These are phyloP conservation scores for Spinacia oleracea DNA, from an alignment of 179 eudicot species.

Conservation along the genomic window DNA sequence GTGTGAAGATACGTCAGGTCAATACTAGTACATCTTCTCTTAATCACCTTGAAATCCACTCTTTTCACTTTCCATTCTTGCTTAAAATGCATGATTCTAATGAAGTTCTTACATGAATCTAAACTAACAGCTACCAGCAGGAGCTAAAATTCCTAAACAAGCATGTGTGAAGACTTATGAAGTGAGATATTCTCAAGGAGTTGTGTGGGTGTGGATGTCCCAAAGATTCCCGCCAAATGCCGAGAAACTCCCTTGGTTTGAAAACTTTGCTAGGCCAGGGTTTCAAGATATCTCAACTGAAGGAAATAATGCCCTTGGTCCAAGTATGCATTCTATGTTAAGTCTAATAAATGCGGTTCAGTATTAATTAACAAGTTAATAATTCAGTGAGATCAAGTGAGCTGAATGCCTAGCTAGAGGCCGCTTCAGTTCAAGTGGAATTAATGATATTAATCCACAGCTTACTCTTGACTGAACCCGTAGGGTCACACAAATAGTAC, in stretches of 20 bases:
- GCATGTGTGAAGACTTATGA: conserved; percentile 76
- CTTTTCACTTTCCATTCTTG: neutral
- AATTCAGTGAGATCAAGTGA: too few relatives aligned
- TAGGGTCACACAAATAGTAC: too few relatives aligned
- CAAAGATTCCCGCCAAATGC: conserved; percentile 59
- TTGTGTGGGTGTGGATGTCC: conserved; percentile 98
- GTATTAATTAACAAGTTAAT: too few relatives aligned
- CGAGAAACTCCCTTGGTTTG: conserved; percentile 81
- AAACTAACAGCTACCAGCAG: conserved; percentile 59
- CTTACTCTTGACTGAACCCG: too few relatives aligned
- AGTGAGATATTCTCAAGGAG: conserved; percentile 87
- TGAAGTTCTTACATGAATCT: conserved; percentile 7
- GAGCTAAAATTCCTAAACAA: conserved; percentile 80
- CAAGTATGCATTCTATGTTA: too few relatives aligned
- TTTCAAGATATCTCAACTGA: conserved; percentile 75
- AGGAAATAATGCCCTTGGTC: too few relatives aligned
- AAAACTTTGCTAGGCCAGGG: conserved; percentile 75
- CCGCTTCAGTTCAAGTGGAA: too few relatives aligned
- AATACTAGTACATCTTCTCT: conserved; percentile 16
- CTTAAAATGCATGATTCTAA: neutral
- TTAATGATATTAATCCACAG: too few relatives aligned
- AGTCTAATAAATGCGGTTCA: too few relatives aligned
- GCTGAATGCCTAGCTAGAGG: too few relatives aligned
- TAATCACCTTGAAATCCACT: neutral
- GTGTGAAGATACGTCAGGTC: conserved; percentile 97